These are phyloP conservation scores for Linderina pennispora DNA, from an alignment of 192 early-diverging fungal genomes.

Conservation along the genomic window DNA sequence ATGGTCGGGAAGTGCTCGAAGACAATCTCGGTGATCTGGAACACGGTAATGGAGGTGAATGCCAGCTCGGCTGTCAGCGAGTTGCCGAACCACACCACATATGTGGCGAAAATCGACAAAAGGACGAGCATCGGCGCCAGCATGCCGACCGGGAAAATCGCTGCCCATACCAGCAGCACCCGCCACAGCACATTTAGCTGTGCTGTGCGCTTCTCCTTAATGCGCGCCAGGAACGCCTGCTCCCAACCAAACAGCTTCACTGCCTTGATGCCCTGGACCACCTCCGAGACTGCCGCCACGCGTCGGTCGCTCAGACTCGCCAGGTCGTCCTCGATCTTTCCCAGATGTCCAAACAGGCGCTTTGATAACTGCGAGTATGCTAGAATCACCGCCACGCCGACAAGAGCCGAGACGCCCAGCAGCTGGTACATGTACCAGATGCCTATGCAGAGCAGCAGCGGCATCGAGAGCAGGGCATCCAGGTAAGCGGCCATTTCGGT, in stretches of 20 bases:
- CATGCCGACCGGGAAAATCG: slow-evolving; percentile 46
- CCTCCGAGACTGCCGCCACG: slow-evolving; percentile 71
- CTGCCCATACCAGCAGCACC: slow-evolving; percentile 48
- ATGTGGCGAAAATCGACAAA: slow-evolving; percentile 52
- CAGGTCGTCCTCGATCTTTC: slow-evolving; percentile 52
- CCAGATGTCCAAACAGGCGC: slow-evolving; percentile 45
- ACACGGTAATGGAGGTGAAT: slow-evolving; percentile 70
- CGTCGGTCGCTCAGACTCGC: slow-evolving; percentile 64
- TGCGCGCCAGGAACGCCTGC: slow-evolving; percentile 57
- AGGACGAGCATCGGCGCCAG: slow-evolving; percentile 61
- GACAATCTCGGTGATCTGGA: slow-evolving; percentile 58
- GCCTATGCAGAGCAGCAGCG: slow-evolving; percentile 58
- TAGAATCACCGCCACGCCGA: slow-evolving; percentile 63
- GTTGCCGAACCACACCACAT: slow-evolving; percentile 53
- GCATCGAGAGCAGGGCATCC: slow-evolving; percentile 53
- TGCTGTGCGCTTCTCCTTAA: slow-evolving; percentile 56
- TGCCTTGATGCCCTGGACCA: slow-evolving; percentile 81
- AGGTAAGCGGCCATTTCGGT: slow-evolving; percentile 50
- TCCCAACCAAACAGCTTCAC: slow-evolving; percentile 91
- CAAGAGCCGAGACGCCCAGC: slow-evolving; percentile 71
- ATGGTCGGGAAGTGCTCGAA: slow-evolving; percentile 58
- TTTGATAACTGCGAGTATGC: slow-evolving; percentile 51
- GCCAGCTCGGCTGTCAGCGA: slow-evolving; percentile 54
- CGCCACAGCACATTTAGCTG: slow-evolving; percentile 54
- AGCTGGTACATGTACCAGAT: slow-evolving; percentile 64